A percentile compares a stretch with the other conserved stretches of the same genome.
Evolutionary conservation across 2,329 filamentous ascomycete genomes (phyloP).

Genomic region (Calonectria fujianensis): DNA sequence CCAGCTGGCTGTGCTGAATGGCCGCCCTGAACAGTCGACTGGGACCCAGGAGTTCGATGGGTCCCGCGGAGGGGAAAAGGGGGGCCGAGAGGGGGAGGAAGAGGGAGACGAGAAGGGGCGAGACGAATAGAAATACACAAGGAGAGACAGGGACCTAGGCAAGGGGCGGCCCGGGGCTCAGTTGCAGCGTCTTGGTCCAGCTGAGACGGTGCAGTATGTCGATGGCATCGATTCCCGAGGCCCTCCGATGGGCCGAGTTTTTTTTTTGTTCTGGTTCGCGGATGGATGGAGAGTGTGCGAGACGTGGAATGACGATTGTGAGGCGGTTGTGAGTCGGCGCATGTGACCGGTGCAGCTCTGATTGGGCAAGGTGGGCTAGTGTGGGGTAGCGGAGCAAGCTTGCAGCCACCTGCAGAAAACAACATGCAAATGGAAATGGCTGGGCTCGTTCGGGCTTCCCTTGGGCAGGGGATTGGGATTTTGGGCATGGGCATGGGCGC

Average conservation of each 20-base stretch:
- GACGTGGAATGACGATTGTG: constrained; percentile 36
- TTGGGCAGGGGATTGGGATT: background rate
- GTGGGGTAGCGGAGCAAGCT: constrained; percentile 44
- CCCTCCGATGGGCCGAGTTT: constrained; percentile 46
- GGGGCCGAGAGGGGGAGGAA: constrained; percentile 20
- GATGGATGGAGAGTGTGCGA: constrained; percentile 45
- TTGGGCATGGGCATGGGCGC: background rate
- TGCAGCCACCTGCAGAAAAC: constrained; percentile 5
- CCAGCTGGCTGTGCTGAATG: constrained; percentile 9
- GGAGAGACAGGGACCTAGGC: background rate
- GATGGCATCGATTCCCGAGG: constrained; percentile 40
- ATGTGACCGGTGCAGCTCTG: constrained; percentile 45
- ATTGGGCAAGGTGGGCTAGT: constrained; percentile 39
- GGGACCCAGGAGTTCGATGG: constrained; percentile 27
- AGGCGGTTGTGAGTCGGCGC: constrained; percentile 44
- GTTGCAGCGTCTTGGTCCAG: constrained; percentile 30
- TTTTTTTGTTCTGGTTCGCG: constrained; percentile 42
- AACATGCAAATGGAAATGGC: constrained; percentile 23
- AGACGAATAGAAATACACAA: constrained; percentile 8
- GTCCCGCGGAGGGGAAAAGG: constrained; percentile 20
- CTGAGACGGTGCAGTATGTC: constrained; percentile 17
- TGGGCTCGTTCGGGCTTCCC: constrained; percentile 19
- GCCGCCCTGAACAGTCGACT: constrained; percentile 8
- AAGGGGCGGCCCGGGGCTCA: constrained; percentile 18
- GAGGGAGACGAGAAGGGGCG: background rate